These are phyloP conservation scores for Podospora appendiculata DNA, from an alignment of 495 filamentous ascomycete species.

Conservation along the genomic window DNA sequence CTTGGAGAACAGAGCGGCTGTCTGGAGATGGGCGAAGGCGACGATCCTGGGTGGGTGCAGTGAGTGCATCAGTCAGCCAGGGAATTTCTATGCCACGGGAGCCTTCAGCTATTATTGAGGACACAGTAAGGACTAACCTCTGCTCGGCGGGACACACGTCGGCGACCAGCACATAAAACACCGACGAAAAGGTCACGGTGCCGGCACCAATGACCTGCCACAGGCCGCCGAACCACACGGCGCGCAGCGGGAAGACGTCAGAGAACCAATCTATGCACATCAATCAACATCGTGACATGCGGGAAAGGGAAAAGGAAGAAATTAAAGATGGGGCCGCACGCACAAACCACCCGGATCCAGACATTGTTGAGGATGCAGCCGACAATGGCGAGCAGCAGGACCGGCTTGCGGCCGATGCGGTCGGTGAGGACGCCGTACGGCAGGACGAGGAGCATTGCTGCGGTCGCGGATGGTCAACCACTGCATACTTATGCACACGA, in stretches of 20 bases:
- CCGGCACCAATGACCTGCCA: constrained; percentile 46
- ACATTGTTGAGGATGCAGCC: constrained; percentile 26
- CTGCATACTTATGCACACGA: neutral
- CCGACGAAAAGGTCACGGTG: constrained; percentile 34
- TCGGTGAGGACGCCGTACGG: constrained; percentile 41
- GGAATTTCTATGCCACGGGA: too few species aligned
- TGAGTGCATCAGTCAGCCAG: too few species aligned
- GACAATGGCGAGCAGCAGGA: constrained; percentile 27
- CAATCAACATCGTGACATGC: neutral
- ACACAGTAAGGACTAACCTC: neutral
- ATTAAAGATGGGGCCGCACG: too few species aligned
- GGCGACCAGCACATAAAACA: constrained; percentile 47
- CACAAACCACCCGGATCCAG: constrained; percentile 28
- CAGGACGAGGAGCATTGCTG: constrained; percentile 18
- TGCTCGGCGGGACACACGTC: constrained; percentile 43
- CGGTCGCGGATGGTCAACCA: neutral
- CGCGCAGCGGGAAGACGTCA: constrained; percentile 37
- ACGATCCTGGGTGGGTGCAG: too few species aligned
- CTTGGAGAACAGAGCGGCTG: constrained; percentile 5
- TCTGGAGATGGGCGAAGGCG: constrained; percentile 44
- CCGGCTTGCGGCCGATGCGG: constrained; percentile 35
- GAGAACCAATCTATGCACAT: constrained; percentile 23
- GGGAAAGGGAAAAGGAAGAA: neutral
- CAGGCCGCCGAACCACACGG: constrained; percentile 44
- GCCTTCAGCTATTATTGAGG: neutral